Conservation (phyloP, 768 basidiomycete species). For the Guyanaporus albipodus region DNA sequence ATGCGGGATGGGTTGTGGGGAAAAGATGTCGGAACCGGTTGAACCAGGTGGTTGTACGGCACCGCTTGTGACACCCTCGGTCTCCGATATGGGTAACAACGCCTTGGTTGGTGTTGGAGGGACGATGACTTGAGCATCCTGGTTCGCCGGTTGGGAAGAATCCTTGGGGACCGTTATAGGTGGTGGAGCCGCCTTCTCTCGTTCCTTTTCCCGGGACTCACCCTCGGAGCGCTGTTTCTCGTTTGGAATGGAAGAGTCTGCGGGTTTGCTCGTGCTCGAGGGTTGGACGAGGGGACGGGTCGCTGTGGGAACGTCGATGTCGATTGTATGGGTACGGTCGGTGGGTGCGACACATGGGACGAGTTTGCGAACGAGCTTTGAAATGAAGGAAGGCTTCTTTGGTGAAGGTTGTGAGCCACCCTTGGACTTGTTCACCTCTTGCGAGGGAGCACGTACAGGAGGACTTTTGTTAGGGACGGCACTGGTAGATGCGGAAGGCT, state of each 20-base stretch:
- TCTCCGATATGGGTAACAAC: constrained; percentile 62
- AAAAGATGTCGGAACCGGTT: constrained; percentile 43
- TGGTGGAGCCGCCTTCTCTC: constrained; percentile 32
- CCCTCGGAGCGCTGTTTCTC: constrained; percentile 28
- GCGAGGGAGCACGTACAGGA: constrained; percentile 33
- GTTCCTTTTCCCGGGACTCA: constrained; percentile 33
- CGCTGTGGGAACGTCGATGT: constrained; percentile 33
- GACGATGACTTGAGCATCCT: constrained; percentile 38
- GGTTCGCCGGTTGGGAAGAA: constrained; percentile 13
- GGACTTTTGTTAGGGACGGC: constrained; percentile 25
- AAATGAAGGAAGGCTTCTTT: constrained; percentile 52
- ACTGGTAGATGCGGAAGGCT: constrained; percentile 14
- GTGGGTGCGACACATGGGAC: constrained; percentile 65
- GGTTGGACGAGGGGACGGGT: constrained; percentile 17
- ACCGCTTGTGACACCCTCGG: constrained; percentile 85
- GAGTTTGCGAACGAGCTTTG: constrained; percentile 56
- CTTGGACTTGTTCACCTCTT: constrained; percentile 33
- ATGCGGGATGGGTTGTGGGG: constrained; percentile 24
- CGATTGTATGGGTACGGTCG: constrained; percentile 41
- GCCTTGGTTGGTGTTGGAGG: constrained; percentile 47
- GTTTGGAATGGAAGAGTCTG: constrained; percentile 18
- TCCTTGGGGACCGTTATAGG: constrained; percentile 22
- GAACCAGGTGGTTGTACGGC: constrained; percentile 91
- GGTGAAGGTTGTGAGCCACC: constrained; percentile 32
- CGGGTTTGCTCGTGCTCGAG: constrained; percentile 19